These are phyloP conservation scores for Flaveria robusta DNA, from an alignment of 129 eudicot species.

Conservation along the genomic window DNA sequence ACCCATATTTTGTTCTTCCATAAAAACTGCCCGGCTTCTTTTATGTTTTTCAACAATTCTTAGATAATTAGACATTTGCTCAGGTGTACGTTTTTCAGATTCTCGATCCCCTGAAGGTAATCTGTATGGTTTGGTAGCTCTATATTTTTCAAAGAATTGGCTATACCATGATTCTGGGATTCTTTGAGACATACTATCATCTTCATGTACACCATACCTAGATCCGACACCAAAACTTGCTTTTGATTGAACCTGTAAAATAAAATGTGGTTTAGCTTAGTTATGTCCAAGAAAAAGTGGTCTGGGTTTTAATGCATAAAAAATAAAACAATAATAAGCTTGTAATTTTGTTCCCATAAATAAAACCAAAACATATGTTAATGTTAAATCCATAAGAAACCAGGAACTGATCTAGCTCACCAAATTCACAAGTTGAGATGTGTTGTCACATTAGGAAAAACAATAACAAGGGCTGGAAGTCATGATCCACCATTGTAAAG, in stretches of 20 bases:
- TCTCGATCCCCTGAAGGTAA: conserved; percentile 75
- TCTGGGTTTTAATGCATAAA: neutral
- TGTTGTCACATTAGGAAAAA: neutral
- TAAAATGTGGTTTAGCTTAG: neutral
- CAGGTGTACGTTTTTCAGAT: conserved; percentile 89
- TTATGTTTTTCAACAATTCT: conserved; percentile 75
- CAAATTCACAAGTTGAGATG: neutral
- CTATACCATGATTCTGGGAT: conserved; percentile 87
- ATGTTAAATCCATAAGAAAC: conserved; percentile 3
- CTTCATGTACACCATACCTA: conserved; percentile 59
- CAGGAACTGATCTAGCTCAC: neutral
- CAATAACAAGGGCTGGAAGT: neutral
- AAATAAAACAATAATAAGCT: neutral
- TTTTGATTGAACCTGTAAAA: conserved; percentile 58
- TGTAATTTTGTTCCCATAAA: neutral
- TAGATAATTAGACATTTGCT: conserved; percentile 77
- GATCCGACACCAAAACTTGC: conserved; percentile 65
- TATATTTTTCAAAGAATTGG: conserved; percentile 79
- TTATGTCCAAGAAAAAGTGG: neutral
- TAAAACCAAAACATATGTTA: neutral
- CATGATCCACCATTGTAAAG: neutral
- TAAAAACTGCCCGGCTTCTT: conserved; percentile 75
- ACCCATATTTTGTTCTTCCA: conserved; percentile 49
- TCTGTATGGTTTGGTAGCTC: conserved; percentile 66
- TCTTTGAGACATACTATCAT: conserved; percentile 55